These are phyloP conservation scores for Chenopodium quinoa DNA, from an alignment of 148 eudicot genomes.

Conservation along the genomic window DNA sequence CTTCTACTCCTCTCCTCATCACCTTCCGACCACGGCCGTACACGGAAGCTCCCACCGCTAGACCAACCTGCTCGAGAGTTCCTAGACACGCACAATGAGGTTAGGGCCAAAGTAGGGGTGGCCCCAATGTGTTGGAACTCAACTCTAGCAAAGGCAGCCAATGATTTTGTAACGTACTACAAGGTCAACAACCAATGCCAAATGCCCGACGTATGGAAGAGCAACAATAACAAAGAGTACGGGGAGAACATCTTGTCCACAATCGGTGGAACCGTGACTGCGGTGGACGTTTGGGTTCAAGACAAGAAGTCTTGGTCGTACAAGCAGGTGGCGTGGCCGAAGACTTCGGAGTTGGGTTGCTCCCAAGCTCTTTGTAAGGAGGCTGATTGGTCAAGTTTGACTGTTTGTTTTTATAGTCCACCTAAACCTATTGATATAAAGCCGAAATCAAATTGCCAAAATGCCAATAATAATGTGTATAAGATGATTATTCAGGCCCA, in stretches of 20 bases:
- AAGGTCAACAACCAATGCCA: neutral
- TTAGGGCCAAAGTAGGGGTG: neutral
- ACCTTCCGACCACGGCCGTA: neutral
- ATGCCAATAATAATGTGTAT: no score
- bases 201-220: neutral
- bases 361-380: neutral
- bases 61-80: neutral
- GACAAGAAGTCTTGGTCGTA: neutral
- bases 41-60: neutral
- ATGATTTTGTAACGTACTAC: neutral
- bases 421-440: neutral
- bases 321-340: neutral
- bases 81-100: neutral
- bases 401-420: neutral
- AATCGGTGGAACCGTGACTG: no score
- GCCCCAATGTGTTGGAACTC: neutral
- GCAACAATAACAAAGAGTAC: neutral
- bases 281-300: neutral
- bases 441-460: neutral
- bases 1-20: neutral
- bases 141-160: neutral
- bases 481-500: no score
- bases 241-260: neutral
- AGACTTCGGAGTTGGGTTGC: neutral
- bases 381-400: neutral